Evolutionary conservation across 1,139 yeast species (phyloP), one percentile per base, ranked within the genome.

Genomic region (Saccharomycopsis phalli): DNA sequence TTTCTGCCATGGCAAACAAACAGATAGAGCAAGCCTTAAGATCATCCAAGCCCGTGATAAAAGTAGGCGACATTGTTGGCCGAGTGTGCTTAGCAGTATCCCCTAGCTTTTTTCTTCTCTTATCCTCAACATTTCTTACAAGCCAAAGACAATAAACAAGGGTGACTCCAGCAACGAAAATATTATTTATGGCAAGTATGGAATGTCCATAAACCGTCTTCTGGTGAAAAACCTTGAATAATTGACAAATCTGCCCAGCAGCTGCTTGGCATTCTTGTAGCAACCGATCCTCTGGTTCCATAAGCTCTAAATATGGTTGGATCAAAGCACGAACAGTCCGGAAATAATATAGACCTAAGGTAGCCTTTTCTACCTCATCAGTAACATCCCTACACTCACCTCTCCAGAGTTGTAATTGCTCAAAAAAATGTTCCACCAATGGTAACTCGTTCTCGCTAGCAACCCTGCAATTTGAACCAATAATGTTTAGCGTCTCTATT

Each of bases 261-360:
- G 78, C 79, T 2, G 75, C 73, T 50, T 74, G 80, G 53, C 81
- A 74, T 54, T 73, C 77, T 41, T 66, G 64, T 50, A 75, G 74
- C 21, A 75, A 56, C 36, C 70, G 63, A 50, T 73, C 75, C 49
- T 69, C 71, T 4, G 81, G 80, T 41, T 69, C 73, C 49, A 75
- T 52, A 14, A 72, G 55, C 47, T 73, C 79, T 44, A 74, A 52
- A 52, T 71, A 75, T 4, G 81, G 81, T 50, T 74, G 81, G 38
- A 75, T 62, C 45, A 75, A 54, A 27, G 71, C 57, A 41, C 81
- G 59, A 2, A 74, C 74, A 1, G 79, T 68, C 34, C 76, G 62
- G 49, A 73, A 71, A 51, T 75, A 75, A 47, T 73, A 73, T 28
- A 73, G 54, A 50, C 71, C 66, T 42, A 71, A 53, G 3, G 76